Percentiles rank a stretch among this genome's conserved stretches.
phyloP scores from a whole-genome alignment of 164 flowering plant genomes.

The Vitis amurensis region DNA sequence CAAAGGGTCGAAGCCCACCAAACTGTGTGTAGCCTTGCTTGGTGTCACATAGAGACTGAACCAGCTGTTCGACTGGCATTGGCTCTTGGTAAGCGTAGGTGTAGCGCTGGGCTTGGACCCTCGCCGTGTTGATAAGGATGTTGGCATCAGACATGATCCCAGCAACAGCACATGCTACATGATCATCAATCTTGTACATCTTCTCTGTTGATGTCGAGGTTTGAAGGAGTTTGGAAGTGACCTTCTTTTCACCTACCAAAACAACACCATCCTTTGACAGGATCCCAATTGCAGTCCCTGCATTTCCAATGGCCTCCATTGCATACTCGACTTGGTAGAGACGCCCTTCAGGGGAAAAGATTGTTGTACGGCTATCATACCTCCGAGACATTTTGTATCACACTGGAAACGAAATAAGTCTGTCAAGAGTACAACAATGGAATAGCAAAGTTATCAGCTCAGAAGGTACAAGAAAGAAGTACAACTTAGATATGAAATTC shows the following conservation, averaged over 20 bases:
- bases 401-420: too few relatives aligned
- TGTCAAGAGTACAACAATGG: too few relatives aligned
- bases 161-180: conserved; percentile 74
- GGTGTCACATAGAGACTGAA: conserved; percentile 68
- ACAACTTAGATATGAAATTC: too few relatives aligned
- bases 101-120: conserved; percentile 71
- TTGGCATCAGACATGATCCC: conserved; percentile 83
- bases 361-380: conserved; percentile 75
- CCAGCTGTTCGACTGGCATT: conserved; percentile 76
- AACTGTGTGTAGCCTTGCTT: conserved; percentile 76
- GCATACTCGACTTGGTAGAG: conserved; percentile 78
- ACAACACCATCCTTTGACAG: conserved; percentile 66
- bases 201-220: conserved; percentile 62
- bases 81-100: conserved; percentile 64
- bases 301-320: conserved; percentile 80
- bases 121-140: conserved; percentile 64
- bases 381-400: conserved; percentile 53
- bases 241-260: conserved; percentile 68
- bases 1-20: conserved; percentile 75
- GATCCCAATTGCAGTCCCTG: conserved; percentile 69
- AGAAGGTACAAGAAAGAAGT: too few relatives aligned
- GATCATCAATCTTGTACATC: conserved; percentile 78
- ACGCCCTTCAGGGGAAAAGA: conserved; percentile 76
- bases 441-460: too few relatives aligned
- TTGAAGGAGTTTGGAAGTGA: conserved; percentile 61